Percentiles rank a stretch among this genome's conserved stretches.
These are phyloP conservation scores for Trichomonas tenax DNA, from an alignment of 208 protist genomes.

Conservation along the genomic window DNA sequence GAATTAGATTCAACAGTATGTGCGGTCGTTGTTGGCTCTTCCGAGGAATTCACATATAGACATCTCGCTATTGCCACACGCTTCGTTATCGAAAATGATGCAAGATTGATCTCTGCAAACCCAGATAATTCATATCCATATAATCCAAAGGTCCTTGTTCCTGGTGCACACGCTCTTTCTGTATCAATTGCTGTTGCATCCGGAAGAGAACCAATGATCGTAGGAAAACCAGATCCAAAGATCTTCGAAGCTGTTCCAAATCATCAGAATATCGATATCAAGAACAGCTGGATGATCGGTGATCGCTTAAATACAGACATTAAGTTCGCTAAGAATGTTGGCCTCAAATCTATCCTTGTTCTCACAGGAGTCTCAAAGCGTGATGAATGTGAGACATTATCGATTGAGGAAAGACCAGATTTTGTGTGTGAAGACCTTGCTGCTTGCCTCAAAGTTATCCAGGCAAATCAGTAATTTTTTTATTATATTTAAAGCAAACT, in stretches of 20 bases:
- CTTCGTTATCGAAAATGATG: slow-evolving; percentile 11
- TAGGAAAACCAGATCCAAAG: background rate
- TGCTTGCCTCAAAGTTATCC: background rate
- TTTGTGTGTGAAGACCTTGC: background rate
- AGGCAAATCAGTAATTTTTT: background rate
- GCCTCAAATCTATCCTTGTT: background rate
- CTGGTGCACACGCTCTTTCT: background rate
- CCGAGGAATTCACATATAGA: background rate
- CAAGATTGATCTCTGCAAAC: background rate
- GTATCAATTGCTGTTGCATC: background rate
- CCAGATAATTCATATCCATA: background rate
- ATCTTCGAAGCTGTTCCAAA: background rate
- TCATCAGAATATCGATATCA: background rate
- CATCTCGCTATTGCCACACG: background rate
- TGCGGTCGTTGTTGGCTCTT: background rate
- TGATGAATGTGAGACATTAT: background rate
- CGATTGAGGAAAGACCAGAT: background rate
- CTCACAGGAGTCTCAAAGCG: background rate
- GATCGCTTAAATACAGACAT: background rate
- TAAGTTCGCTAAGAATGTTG: background rate
- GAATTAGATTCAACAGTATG: background rate
- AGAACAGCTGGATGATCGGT: background rate
- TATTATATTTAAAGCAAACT: too few relatives aligned
- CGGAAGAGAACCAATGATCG: background rate
- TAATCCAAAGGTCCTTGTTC: background rate